Evolutionary conservation across 441 rosid genomes (phyloP), one percentile per base, ranked within the genome.

Genomic region (Daphne laureola): DNA sequence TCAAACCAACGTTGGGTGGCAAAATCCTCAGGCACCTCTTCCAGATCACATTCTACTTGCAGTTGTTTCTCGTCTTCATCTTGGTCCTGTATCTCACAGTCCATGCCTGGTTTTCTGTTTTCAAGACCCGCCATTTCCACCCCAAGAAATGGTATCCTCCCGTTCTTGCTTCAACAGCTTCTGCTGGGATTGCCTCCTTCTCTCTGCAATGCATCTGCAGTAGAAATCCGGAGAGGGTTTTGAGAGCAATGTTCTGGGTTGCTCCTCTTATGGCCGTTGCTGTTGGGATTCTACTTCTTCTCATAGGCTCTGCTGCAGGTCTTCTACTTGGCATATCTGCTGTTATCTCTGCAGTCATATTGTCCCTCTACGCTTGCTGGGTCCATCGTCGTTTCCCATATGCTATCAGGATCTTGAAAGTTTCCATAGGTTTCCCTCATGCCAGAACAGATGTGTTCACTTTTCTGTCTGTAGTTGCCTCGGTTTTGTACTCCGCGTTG

Each of bases 111-210:
- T 58, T 83, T 61, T 68, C 63, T 8, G 75, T 72, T 45, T 36
- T 71, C 41, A 49, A 43, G 17, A 66, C 72, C 47, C 80, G 74
- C 71, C 77, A 79, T 55, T 85, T 87, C 71, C 72, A 75, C 26
- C 88, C 84, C 21, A 77, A 49, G 75, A 68, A 85, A 51, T 90
- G 98, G 96, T 90, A 78, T 55, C 85, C 79, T 56, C 98, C 95
- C 1, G 64, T 87, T 53, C 77, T 85, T 45, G 27, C 81, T n/a
- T 83, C 96, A 23, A 46, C 68, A 3, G 92, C 75, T 2, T 68
- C 59, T 11, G 76, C 78, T 4, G 92, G 79, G 47, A 16, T 78
- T 46, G 60, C 78, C 56, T 78, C 80, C 59, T 67, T 78, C 46
- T 41, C 55, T 12, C 80, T 79, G 81, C 88, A 83, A 51, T 68